Base-by-base conservation (phyloP, 441 rosid genomes). In the Iberis amara region DNA sequence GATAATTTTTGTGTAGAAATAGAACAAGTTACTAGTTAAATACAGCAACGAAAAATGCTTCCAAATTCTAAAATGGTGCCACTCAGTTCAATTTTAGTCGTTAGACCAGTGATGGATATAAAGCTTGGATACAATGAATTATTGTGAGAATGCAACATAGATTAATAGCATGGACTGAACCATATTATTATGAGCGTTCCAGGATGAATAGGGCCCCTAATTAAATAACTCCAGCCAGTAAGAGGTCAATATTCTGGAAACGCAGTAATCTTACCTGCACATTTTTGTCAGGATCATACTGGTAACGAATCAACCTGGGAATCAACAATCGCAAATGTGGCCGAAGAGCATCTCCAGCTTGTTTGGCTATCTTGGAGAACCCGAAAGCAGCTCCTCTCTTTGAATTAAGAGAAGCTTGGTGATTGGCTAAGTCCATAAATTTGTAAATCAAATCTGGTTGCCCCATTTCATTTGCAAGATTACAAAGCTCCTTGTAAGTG, bases 331-430 rank as follows among this genome's bases (percentile, higher is more conserved):
- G 72, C 53, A 92, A 72, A 69, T 89, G 96, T 35, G 99, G 99
- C 72, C 74, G 81, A 65, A 92, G 92, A 51, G 97, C 99, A 77
- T 92, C 97, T 68, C 97, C 99, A 33, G 99, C 99, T 81, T 86
- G 97, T 73, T 89, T 92, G 59, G 99, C 96, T 72, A 92, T 89
- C 77, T 81, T 92, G 52, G 97, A 86, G 73, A 89, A 86, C 59
- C 97, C 97, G 79, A 86, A 92, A 70, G 99, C 99, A 73, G 97
- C 97, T 68, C 97, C 99, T 62, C 97, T 82, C 65, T 85, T 92
- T 9, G 95, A 84, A 74, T 89, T 80, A 56, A 89, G 76, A 65
- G 97, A 80, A 52, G 90, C 86, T 73, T 92, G 97, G 64, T 89
- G 82, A 73, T 92, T 92, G 59, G 99, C 99, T 57, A 92, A 83